Percentiles rank a stretch among this genome's conserved stretches.
phyloP scores from a whole-genome alignment of 495 filamentous ascomycete genomes.

The Tetracladium marchalianum region DNA sequence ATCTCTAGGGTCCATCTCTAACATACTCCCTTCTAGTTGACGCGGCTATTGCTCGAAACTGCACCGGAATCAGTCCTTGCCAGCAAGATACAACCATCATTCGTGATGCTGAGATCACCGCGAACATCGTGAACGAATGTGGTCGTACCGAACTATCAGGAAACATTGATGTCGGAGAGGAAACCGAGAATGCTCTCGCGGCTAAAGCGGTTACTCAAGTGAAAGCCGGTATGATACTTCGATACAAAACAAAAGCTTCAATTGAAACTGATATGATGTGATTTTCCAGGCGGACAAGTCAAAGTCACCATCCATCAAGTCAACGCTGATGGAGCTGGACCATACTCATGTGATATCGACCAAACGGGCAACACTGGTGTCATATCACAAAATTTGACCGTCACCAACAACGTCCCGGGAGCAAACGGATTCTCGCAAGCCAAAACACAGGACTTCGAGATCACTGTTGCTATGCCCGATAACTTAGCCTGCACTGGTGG shows the following conservation, averaged over 20 bases:
- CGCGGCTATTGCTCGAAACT: slow-evolving; percentile 32
- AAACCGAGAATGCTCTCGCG: slow-evolving; percentile 38
- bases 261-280: neutral
- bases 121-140: slow-evolving; percentile 37
- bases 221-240: slow-evolving; percentile 22
- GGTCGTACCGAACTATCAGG: slow-evolving; percentile 39
- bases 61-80: slow-evolving; percentile 41
- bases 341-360: slow-evolving; percentile 39
- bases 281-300: slow-evolving; percentile 6
- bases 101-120: slow-evolving; percentile 36
- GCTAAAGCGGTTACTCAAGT: slow-evolving; percentile 34
- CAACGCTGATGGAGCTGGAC: slow-evolving; percentile 45
- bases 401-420: slow-evolving; percentile 35
- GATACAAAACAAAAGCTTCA: neutral
- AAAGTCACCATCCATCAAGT: slow-evolving; percentile 41
- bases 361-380: slow-evolving; percentile 33
- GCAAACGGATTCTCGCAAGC: slow-evolving; percentile 36
- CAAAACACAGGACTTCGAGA: slow-evolving; percentile 34
- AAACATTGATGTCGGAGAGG: slow-evolving; percentile 45
- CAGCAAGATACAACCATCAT: slow-evolving; percentile 44
- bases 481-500: slow-evolving; percentile 30
- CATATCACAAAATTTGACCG: slow-evolving; percentile 29
- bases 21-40: slow-evolving; percentile 19
- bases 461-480: slow-evolving; percentile 33
- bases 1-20: neutral